Evolutionary conservation across 129 eudicot species (phyloP).

Genomic region (Logfia minima): DNA sequence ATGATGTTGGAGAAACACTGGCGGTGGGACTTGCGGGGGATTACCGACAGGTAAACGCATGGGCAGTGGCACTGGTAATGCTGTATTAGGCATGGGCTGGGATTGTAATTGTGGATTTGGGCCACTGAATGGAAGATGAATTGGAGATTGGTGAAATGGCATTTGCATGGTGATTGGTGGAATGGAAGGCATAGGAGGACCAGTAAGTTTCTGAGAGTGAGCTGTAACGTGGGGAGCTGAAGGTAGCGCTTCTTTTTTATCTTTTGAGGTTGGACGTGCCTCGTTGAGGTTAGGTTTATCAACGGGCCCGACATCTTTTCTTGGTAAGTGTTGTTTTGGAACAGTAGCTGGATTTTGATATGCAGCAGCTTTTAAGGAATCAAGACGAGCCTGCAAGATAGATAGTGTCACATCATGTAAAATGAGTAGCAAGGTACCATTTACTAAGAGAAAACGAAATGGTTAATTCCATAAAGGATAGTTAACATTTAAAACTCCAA

Average conservation of each 20-base stretch:
- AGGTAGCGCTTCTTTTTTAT: slow-evolving; percentile 50
- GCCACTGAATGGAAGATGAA: slow-evolving; percentile 64
- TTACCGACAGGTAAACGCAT: slow-evolving; percentile 59
- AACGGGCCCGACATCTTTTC: slow-evolving; percentile 37
- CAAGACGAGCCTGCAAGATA: slow-evolving; percentile 58
- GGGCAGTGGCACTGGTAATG: slow-evolving; percentile 59
- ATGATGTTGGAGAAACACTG: slow-evolving; percentile 50
- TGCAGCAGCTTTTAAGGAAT: slow-evolving; percentile 42
- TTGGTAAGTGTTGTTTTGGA: slow-evolving; percentile 58
- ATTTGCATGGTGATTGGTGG: slow-evolving; percentile 54
- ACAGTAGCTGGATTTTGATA: slow-evolving; percentile 41
- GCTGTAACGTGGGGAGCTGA: slow-evolving; percentile 39
- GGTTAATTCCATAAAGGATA: not conserved
- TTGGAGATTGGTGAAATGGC: slow-evolving; percentile 61
- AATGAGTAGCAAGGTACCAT: not conserved
- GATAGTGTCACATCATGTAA: not conserved
- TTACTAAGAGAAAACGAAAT: too few species aligned
- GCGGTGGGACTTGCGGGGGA: slow-evolving; percentile 53
- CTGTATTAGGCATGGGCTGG: slow-evolving; percentile 55
- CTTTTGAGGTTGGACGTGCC: slow-evolving; percentile 40
- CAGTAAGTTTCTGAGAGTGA: slow-evolving; percentile 55
- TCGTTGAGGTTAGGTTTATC: slow-evolving; percentile 48
- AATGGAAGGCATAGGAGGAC: slow-evolving; percentile 42
- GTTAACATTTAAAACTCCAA: not conserved
- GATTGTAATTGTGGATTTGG: slow-evolving; percentile 72